Evolutionary conservation across 2,329 filamentous ascomycete genomes (phyloP).

Genomic region (Fusarium domesticum): DNA sequence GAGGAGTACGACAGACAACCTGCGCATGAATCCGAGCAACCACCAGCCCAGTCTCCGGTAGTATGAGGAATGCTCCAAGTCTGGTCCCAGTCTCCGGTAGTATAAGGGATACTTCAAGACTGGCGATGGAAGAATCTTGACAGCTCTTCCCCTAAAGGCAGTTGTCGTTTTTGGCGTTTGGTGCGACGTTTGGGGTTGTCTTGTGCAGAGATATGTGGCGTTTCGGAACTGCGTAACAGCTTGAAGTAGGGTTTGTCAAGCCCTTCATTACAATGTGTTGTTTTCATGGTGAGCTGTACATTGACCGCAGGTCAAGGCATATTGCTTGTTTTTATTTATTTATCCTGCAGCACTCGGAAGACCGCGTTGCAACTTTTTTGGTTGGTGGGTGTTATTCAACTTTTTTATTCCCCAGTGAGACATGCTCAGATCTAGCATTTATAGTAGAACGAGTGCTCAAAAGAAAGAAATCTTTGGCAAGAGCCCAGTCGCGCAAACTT

Average conservation of each 20-base stretch:
- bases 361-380: not conserved
- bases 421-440: not conserved
- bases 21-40: slow-evolving; percentile 26
- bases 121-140: too few species aligned
- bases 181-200: slow-evolving; percentile 14
- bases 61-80: slow-evolving; percentile 17
- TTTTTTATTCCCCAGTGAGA: slow-evolving; percentile 5
- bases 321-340: not conserved
- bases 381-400: not conserved
- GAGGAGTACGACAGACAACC: slow-evolving; percentile 54
- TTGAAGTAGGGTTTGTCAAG: slow-evolving; percentile 7
- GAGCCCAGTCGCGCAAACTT: too few species aligned
- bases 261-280: slow-evolving; percentile 2
- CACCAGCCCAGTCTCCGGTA: slow-evolving; percentile 15
- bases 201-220: slow-evolving; percentile 24
- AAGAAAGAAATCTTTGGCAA: slow-evolving; percentile 9
- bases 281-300: not conserved
- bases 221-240: slow-evolving; percentile 16
- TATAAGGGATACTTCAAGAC: slow-evolving; percentile 15
- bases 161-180: slow-evolving; percentile 23
- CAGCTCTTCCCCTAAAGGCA: not conserved
- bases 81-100: slow-evolving; percentile 18
- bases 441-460: slow-evolving; percentile 3
- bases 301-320: not conserved
- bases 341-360: not conserved